Evolutionary conservation across 1,139 yeast species (phyloP).

Genomic region (Saccharomyces hybrid): DNA sequence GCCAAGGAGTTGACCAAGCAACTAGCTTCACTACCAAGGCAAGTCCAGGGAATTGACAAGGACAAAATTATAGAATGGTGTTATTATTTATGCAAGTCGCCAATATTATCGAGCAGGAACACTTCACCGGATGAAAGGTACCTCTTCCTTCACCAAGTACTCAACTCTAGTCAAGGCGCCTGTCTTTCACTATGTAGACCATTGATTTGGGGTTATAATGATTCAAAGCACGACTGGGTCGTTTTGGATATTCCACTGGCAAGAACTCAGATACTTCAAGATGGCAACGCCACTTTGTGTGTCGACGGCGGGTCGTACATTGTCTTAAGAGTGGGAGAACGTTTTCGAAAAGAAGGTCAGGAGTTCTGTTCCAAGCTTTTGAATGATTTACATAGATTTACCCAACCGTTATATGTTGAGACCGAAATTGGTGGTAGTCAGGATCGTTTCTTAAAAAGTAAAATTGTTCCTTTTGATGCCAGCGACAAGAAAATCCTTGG

Average conservation of each 20-base stretch:
- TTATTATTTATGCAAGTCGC: constrained; percentile 12
- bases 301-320: constrained; percentile 16
- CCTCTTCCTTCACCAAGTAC: constrained; percentile 9
- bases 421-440: constrained; percentile 15
- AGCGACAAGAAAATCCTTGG: constrained; percentile 4
- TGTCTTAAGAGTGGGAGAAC: constrained; percentile 7
- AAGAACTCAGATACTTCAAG: constrained; percentile 3
- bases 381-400: constrained; percentile 2
- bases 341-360: not conserved
- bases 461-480: constrained; percentile 9
- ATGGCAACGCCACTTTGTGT: constrained; percentile 5
- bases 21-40: not conserved
- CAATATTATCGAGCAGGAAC: constrained; percentile 11
- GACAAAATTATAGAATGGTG: constrained; percentile 6
- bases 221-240: not conserved
- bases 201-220: not conserved
- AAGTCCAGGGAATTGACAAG: not conserved
- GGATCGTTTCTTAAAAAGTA: constrained; percentile 15
- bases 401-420: constrained; percentile 10
- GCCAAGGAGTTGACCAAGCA: not conserved
- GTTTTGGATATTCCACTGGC: not conserved
- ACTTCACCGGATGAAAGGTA: constrained; percentile 18
- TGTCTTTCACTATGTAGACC: constrained; percentile 1
- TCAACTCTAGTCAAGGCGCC: constrained; percentile 4
- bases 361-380: not conserved